These are phyloP conservation scores for Salix viminalis DNA, from an alignment of 345 rosid species.

Conservation along the genomic window DNA sequence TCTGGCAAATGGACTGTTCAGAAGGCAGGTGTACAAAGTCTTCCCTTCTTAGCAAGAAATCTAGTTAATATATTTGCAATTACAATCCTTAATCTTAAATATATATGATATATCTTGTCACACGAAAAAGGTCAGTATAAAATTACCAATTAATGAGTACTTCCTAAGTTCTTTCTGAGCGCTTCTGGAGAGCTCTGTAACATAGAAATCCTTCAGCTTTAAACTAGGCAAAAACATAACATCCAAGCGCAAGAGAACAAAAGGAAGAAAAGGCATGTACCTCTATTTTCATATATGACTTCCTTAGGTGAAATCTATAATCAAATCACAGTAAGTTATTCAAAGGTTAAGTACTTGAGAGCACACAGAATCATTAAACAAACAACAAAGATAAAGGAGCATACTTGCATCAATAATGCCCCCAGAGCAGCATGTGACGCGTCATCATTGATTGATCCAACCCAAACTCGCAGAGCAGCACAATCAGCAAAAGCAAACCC, in stretches of 20 bases:
- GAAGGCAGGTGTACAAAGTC: not conserved
- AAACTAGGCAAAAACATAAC: too few relatives aligned
- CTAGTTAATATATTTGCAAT: too few relatives aligned
- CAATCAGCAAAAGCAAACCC: conserved; percentile 98
- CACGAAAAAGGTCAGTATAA: not conserved
- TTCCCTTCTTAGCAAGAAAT: not conserved
- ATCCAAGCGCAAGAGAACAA: not conserved
- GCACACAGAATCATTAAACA: not conserved
- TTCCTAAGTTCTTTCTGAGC: conserved; percentile 76
- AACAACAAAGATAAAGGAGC: conserved; percentile 17
- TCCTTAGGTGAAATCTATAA: conserved; percentile 88
- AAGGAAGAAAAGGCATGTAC: conserved; percentile 28
- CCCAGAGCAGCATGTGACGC: conserved; percentile 78
- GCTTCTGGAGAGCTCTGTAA: conserved; percentile 80
- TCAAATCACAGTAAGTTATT: conserved; percentile 12
- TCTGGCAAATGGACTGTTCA: not conserved
- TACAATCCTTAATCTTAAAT: too few relatives aligned
- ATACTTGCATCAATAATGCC: conserved; percentile 89
- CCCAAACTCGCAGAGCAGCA: conserved; percentile 86
- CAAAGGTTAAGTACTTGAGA: conserved; percentile 12
- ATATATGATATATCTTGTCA: too few relatives aligned
- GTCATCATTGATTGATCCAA: conserved; percentile 74
- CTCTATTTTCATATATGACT: conserved; percentile 73
- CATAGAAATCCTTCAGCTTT: conserved; percentile 14
- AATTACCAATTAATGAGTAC: conserved; percentile 62